Base-by-base conservation (phyloP, 1,139 yeast species). In the Spathaspora jeffriesii region DNA sequence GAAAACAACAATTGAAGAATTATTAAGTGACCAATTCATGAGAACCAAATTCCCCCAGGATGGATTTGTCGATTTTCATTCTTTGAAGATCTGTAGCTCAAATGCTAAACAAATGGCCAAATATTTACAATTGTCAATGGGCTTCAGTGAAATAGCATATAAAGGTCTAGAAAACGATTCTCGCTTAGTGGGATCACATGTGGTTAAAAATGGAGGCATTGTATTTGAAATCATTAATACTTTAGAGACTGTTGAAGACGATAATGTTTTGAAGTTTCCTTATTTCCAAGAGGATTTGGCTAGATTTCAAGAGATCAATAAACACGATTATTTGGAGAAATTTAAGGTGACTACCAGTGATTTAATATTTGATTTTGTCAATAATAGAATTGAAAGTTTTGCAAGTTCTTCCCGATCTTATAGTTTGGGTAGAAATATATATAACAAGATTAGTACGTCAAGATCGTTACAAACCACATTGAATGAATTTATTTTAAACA, bases 161-260 rank as follows among this genome's bases (percentile, higher is more conserved):
- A 73, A 65, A 51, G 90, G 89, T 1, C 71, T 88, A 42, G 93
- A 86, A 58, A 85, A 85, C 1, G 88, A 86, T 1, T 79, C 86
- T 5, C 71, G 79, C 45, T 65, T 72, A 11, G 62, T 81, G 11
- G 76, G 82, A 5, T 71, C 85, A 1, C 86, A 85, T 55, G 95
- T 84, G 0, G 73, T 88, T 11, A 63, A 62, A 34, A 84, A 84
- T 58, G 86, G 86, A 1, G 58, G 69, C n/a, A 76, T 84, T 5
- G 54, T 74, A 0, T 69, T 88, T 55, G 88, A 84, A 51, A 54
- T 73, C 23, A 62, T 68, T 25, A 66, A 63, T 36, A 64, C 57
- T 11, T 50, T 53, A 27, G 55, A 51, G 39, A 53, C 61, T 1
- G 55, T 59, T 10, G 57, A 56, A 30, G 58, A 58, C 30, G 60